A percentile compares a stretch with the other conserved stretches of the same genome.
Evolutionary conservation across 2,329 filamentous ascomycete genomes (phyloP).

Genomic region (Dothidotthia symphoricarpi): DNA sequence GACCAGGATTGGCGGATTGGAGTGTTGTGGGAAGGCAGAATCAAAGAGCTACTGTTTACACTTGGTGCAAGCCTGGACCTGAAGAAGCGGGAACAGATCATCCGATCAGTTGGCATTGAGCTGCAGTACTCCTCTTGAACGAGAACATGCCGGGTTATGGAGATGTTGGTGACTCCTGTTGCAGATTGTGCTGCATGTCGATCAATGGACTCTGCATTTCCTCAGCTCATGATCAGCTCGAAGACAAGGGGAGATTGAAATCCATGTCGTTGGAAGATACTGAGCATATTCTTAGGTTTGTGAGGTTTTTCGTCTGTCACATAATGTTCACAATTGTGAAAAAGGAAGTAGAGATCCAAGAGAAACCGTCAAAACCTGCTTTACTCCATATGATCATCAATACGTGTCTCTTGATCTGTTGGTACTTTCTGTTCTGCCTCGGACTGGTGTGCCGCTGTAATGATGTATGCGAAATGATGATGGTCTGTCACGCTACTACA

Average conservation of each 20-base stretch:
- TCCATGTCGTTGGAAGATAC: conserved; percentile 15
- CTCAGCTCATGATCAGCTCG: not conserved
- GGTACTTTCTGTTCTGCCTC: conserved; percentile 18
- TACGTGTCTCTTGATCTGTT: too few relatives aligned
- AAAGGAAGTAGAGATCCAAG: conserved; percentile 15
- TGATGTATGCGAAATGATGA: conserved; percentile 23
- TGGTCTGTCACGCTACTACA: conserved; percentile 9
- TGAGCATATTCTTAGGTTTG: not conserved
- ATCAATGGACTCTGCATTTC: conserved; percentile 5
- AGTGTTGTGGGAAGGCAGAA: conserved; percentile 85
- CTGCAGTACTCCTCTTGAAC: conserved; percentile 77
- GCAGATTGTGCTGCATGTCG: conserved; percentile 7
- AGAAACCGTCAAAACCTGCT: too few relatives aligned
- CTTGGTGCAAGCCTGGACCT: conserved; percentile 83
- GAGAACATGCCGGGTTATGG: conserved; percentile 15
- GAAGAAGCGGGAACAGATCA: conserved; percentile 70
- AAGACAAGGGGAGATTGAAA: conserved; percentile 6
- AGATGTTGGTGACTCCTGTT: conserved; percentile 7
- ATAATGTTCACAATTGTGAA: conserved; percentile 11
- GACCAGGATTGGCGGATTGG: conserved; percentile 87
- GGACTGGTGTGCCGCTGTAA: conserved; percentile 28
- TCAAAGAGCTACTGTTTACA: conserved; percentile 91
- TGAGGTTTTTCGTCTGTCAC: conserved; percentile 12
- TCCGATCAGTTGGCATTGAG: conserved; percentile 73
- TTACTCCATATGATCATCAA: too few relatives aligned